Base-by-base conservation (phyloP, 176 grass and related monocot genomes). In the Eragrostis nindensis region DNA sequence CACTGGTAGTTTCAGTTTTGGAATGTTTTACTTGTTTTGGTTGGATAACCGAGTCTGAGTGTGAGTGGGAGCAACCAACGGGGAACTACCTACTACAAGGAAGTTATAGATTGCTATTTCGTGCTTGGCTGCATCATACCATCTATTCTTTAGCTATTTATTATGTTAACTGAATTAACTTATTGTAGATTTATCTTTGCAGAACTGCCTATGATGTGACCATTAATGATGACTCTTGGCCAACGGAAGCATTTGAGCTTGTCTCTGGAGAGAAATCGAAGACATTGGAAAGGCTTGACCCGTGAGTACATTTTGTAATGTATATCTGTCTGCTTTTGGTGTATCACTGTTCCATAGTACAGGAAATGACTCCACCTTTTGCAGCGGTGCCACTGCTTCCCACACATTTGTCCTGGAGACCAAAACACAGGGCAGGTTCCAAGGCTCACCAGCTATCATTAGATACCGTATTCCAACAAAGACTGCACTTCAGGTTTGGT, bases 121-220 rank as follows among this genome's bases (percentile, higher is more conserved):
- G 30, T 79, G 25, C 21, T 41, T 53, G 62, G 32, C 62, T 42
- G 7, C 3, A 4, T 66, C 16, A 6, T 83, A 55, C n/a, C 17
- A 47, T n/a, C n/a, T 72, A 54, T 55, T 0, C 42, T 62, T 17
- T 41, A 8, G 9, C 15, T 82, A 38, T 50, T 19, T 43, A 4
- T 30, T 85, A 11, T 68, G 49, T 10, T 26, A 70, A 57, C 27
- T 78, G 30, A 22, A 60, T 24, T 21, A 21, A 70, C 27, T 74
- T 55, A 63, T 66, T 8, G 73, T 32, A 46, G 40, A 18, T 45
- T 29, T 65, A 45, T 82, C 11, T 24, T 14, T 95, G 15, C 65
- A 99, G 96, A 77, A 99, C 92, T 90, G 96, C 96, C n/a, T 99
- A 99, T 86, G 92, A 99, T 80, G 88, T 99, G 79, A 82, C 50